Evolutionary conservation across 768 basidiomycete genomes (phyloP), one percentile per base, ranked within the genome.

Genomic region (Podaxis sp.): DNA sequence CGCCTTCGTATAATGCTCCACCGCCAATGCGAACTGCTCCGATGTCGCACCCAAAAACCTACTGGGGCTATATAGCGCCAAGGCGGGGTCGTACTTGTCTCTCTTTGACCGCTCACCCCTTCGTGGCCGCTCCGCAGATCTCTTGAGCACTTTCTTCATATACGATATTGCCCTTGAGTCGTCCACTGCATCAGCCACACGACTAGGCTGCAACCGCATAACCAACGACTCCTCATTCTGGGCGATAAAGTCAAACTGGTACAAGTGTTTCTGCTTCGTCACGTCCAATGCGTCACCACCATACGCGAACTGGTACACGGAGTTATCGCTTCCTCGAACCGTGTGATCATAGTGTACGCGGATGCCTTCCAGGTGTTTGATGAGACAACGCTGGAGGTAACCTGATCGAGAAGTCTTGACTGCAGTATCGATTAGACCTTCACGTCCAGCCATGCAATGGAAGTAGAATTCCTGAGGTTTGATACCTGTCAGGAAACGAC

Each of bases 391-490:
- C 74, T 99, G 97, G 20, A 99, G 85, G 75, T 99, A 99, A 20
- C 97, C 97, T 3, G 97, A 99, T 59, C 97, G 95, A 65, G 91
- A 93, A 3, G 97, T 99, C 79, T 99, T 99, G 73, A 99, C 96
- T 40, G 97, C 97, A 4, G 97, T 99, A 71, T 99, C 97, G 70
- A 99, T 99, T 41, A 99, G 84, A 71, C 97, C 97, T 79, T 99
- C 97, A 68, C 97, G 87, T 57, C 97, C 97, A 62, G 97, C 97
- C 97, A 99, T 99, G 73, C 97, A 99, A 77, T 99, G 97, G 83
- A 99, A 99, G 79, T 97, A 99, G 77, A 98, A 99, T 74, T 99
- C 97, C 73, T 99, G 97, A 0, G 97, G 97, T 68, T 91, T 93
- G 74, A 99, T 88, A 59, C 97, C 97, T 6, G 97, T 99, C 80